A percentile compares a stretch with the other conserved stretches of the same genome.
Conservation (phyloP, 2,329 filamentous ascomycete genomes). For the Chaetomium sp. region DNA sequence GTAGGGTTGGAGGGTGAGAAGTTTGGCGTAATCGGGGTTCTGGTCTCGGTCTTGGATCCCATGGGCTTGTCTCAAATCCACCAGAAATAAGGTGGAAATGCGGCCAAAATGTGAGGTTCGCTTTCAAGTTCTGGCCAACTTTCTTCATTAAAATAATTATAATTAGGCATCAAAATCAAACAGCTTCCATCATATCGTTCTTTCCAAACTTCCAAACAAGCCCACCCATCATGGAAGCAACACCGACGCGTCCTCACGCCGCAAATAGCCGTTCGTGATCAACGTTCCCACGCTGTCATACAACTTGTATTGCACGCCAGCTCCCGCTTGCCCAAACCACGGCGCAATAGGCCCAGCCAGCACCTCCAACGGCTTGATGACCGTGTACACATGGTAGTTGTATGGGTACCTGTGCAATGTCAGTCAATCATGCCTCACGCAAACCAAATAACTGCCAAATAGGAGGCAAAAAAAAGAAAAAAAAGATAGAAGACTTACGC, state of each 20-base stretch:
- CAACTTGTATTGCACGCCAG: constrained; percentile 33
- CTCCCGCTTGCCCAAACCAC: constrained; percentile 46
- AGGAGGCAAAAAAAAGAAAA: not conserved
- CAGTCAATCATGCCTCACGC: not conserved
- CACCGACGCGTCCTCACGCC: constrained; percentile 24
- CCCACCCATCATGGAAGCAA: not conserved
- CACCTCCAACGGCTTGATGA: constrained; percentile 35
- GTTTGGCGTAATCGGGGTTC: no score
- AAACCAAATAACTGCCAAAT: not conserved
- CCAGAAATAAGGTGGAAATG: no score
- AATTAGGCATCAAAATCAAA: no score
- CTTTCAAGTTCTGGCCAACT: no score
- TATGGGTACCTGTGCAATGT: constrained; percentile 32
- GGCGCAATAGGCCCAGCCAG: constrained; percentile 39
- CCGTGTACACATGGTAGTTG: constrained; percentile 44
- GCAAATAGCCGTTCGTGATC: constrained; percentile 29
- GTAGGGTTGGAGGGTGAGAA: no score
- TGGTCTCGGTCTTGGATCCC: no score
- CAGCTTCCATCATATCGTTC: not conserved
- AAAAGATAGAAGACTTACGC: constrained; percentile 17
- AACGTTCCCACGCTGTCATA: constrained; percentile 28
- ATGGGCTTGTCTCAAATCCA: no score
- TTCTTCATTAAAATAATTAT: no score
- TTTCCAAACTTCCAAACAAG: not conserved
- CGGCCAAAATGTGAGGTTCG: no score